Evolutionary conservation across 768 basidiomycete species (phyloP), one percentile per base, ranked within the genome.

Genomic region (Termitomyces sp.): DNA sequence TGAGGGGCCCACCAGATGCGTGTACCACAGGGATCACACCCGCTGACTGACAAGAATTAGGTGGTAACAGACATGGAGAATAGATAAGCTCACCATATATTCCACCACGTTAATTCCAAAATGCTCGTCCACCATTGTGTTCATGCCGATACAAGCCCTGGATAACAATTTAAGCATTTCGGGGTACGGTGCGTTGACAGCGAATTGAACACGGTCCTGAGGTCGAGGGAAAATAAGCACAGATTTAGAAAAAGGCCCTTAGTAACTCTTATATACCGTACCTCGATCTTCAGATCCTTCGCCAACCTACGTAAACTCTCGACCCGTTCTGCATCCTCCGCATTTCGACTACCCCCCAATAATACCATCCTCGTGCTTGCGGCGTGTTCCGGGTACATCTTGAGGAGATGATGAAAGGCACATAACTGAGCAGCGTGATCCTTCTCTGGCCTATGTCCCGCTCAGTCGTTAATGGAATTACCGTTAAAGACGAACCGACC

Each of bases 51-150:
- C 19, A 51, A n/a, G 14, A 14, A 41, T 38, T 21, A 47, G 26
- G 0, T 5, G 2, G 57, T 57, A 9, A 59, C 21, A 53, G 1
- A 15, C 35, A 31, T 17, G 17, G 3, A 28, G 15, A 33, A 51
- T 17, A 45, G 55, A 61, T 17, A 5, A 14, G 69, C 81, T 61
- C 49, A 91, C 95, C 95, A 98, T 96, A 63, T 91, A 96, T 69
- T 99, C 96, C 8, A 99, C 96, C 38, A 99, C 80, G 63, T 94
- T 97, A 68, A 99, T 98, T 2, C 97, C 96, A 60, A 98, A 99
- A 68, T 99, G 96, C 70, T 99, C 96, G 66, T 98, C 94, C 0
- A 94, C 81, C 96, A 99, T 99, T 14, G 96, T 97, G 66, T 91
- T 95, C 26, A 98, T 67, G 0, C 96, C 95, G 15, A 98, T 79